Conservation (phyloP, 768 basidiomycete species). For the Agaricus sinodeliciosus region DNA sequence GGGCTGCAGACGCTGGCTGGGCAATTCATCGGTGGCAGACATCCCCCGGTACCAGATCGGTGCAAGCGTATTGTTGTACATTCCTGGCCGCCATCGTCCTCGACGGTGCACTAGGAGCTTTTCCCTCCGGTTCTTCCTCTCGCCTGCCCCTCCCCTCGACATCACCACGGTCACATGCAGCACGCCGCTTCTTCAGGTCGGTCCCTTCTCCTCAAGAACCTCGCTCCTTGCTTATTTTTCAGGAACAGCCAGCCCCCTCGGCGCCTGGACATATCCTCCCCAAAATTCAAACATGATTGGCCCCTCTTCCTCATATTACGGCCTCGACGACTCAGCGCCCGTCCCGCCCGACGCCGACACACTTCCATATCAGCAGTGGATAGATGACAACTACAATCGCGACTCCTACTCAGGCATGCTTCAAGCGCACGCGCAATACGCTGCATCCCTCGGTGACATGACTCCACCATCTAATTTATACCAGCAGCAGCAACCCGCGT, state of each 20-base stretch:
- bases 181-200: slow-evolving; percentile 13
- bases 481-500: neutral
- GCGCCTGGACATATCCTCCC: no score
- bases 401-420: slow-evolving; percentile 9
- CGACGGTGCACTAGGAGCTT: no score
- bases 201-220: slow-evolving; percentile 15
- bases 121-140: no score
- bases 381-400: slow-evolving; percentile 21
- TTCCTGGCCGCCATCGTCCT: neutral
- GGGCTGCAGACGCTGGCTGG: slow-evolving; percentile 15
- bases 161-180: no score
- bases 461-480: slow-evolving; percentile 16
- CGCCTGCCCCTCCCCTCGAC: no score
- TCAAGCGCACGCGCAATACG: slow-evolving; percentile 12
- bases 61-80: no score
- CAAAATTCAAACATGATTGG: slow-evolving; percentile 41
- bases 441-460: slow-evolving; percentile 17
- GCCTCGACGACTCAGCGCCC: slow-evolving; percentile 31
- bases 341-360: slow-evolving; percentile 19
- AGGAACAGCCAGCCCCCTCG: no score
- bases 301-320: slow-evolving; percentile 47
- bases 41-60: slow-evolving; percentile 20
- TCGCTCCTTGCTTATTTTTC: no score
- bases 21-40: slow-evolving; percentile 21
- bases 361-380: slow-evolving; percentile 39